phyloP scores from a whole-genome alignment of 768 basidiomycete genomes.

The Boletus eberwhitei region DNA sequence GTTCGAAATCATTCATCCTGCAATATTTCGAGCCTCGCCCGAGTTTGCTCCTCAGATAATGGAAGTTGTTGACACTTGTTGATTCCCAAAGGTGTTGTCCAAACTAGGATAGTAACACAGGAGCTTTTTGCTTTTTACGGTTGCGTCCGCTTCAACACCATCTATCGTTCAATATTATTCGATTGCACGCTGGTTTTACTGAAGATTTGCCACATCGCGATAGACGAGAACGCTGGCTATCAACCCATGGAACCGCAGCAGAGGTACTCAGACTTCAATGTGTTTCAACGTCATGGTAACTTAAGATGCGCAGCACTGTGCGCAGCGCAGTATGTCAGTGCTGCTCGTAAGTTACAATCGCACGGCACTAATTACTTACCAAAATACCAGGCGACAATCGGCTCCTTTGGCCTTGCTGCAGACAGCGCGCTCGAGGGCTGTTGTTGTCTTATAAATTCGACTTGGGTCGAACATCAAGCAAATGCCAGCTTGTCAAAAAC shows the following conservation, averaged over 20 bases:
- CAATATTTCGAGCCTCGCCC: no score
- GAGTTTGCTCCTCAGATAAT: no score
- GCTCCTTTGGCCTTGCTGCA: background rate
- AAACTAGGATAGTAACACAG: no score
- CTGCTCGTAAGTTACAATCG: no score
- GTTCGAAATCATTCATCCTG: no score
- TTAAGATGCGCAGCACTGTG: background rate
- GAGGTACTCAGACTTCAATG: background rate
- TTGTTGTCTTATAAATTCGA: background rate
- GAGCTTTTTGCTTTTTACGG: no score
- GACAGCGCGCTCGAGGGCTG: background rate
- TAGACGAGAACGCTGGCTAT: background rate
- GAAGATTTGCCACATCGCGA: background rate
- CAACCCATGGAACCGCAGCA: no score
- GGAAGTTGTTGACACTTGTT: background rate
- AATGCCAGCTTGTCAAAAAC: no score
- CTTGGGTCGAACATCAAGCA: background rate
- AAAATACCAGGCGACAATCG: no score
- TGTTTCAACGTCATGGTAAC: background rate
- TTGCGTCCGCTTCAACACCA: background rate
- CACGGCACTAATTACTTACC: background rate
- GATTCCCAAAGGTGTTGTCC: background rate
- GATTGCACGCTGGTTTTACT: background rate
- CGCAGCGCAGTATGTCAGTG: background rate
- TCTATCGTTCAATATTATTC: background rate